phyloP scores from a whole-genome alignment of 2,329 filamentous ascomycete species.

The Fusarium goolgardi region DNA sequence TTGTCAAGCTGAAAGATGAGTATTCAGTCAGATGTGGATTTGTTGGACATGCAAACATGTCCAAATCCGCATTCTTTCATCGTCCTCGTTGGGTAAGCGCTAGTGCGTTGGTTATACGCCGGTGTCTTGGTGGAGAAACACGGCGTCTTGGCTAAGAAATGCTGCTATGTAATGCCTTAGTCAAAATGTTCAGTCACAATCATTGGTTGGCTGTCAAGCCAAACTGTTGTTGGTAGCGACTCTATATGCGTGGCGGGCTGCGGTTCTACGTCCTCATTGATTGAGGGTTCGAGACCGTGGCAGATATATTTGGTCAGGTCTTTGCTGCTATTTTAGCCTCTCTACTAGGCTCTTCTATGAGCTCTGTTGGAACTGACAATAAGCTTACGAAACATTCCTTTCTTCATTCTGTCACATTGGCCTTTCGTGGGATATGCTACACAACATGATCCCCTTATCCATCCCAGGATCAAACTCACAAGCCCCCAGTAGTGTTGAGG shows the following conservation, averaged over 20 bases:
- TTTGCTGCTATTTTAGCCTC: background rate
- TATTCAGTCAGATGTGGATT: fast-evolving
- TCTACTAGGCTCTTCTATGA: no score
- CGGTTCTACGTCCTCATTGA: background rate
- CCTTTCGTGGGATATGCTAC: no score
- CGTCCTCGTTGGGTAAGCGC: background rate
- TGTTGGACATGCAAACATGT: background rate
- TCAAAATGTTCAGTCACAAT: background rate
- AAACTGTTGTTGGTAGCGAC: background rate
- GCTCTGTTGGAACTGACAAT: background rate
- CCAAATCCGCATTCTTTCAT: background rate
- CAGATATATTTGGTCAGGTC: constrained; percentile 4
- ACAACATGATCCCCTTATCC: background rate
- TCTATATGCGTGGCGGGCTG: background rate
- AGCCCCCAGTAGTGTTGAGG: background rate
- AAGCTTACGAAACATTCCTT: background rate
- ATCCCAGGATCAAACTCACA: background rate
- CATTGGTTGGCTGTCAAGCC: background rate
- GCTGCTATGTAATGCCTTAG: constrained; percentile 7
- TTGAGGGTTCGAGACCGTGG: no score
- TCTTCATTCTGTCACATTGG: background rate
- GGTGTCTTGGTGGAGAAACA: constrained; percentile 18
- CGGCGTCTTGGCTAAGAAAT: background rate
- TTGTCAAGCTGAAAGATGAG: background rate
- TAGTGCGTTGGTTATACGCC: background rate